phyloP scores from a whole-genome alignment of 2,329 filamentous ascomycete genomes.

The Purpureocillium lavendulum region DNA sequence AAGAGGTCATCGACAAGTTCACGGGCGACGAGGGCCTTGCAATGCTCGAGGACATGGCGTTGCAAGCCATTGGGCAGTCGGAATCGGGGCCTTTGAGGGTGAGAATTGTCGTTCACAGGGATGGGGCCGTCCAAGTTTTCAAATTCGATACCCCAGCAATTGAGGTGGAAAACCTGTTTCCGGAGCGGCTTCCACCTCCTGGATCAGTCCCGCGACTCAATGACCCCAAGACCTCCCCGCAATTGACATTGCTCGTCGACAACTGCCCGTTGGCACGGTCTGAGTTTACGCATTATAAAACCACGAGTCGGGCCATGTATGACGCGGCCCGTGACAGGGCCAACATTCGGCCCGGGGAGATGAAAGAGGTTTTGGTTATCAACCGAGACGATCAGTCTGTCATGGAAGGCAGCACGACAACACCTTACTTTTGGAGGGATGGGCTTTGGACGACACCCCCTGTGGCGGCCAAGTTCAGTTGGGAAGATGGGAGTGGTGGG shows the following conservation, averaged over 20 bases:
- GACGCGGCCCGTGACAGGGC: constrained; percentile 57
- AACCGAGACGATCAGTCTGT: constrained; percentile 52
- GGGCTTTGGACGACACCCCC: constrained; percentile 75
- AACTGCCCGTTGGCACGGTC: constrained; percentile 30
- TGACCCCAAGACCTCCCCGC: constrained; percentile 16
- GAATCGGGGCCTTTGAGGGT: constrained; percentile 36
- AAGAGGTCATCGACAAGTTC: constrained; percentile 32
- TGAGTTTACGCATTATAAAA: constrained; percentile 80
- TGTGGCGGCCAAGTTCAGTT: constrained; percentile 33
- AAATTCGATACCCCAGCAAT: constrained; percentile 26
- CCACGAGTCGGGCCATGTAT: constrained; percentile 66
- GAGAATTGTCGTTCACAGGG: constrained; percentile 42
- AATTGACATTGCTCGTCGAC: constrained; percentile 39
- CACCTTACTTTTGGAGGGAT: constrained; percentile 68
- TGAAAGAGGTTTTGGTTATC: constrained; percentile 68
- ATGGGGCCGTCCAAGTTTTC: constrained; percentile 38
- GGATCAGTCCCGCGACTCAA: constrained; percentile 10
- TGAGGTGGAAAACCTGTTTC: constrained; percentile 47
- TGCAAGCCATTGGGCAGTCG: constrained; percentile 25
- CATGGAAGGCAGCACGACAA: constrained; percentile 82
- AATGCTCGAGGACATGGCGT: constrained; percentile 22
- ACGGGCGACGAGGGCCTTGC: constrained; percentile 36
- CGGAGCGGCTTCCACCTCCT: constrained; percentile 42
- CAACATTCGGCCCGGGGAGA: constrained; percentile 39
- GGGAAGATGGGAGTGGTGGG: constrained; percentile 54